Base-by-base conservation (phyloP, 306 rosid genomes). In the Pachyrhizus erosus region DNA sequence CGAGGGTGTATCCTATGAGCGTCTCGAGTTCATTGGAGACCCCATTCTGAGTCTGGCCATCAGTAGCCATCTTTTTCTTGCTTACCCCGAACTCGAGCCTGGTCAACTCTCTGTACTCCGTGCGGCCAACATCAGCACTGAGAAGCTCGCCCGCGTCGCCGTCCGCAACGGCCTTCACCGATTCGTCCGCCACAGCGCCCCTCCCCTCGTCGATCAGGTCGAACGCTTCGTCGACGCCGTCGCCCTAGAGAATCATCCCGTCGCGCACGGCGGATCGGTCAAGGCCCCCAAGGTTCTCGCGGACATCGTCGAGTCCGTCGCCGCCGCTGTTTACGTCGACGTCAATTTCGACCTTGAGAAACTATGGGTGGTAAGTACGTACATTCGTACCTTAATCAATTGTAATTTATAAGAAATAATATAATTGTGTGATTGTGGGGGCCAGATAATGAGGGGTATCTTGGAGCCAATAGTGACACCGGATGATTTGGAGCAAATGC, bases 281-380 rank as follows among this genome's bases (percentile, higher is more conserved):
- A 91, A 90, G 86, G 98, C 97, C 17, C 98, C 97, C 0, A 94
- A 94, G 85, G 81, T 94, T 84, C 98, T 94, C 45, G 97, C 98
- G 0, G 98, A 94, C 72, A 76, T 94, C 70, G 91, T 91, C 0
- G 98, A 94, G 86, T 94, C 98, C 7, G 6, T 94, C 11, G 91
- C 89, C 23, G 98, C 90, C 43, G 97, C 97, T 3, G 46, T 94
- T 7, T 94, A 90, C 37, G 70, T 92, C 2, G 98, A 94, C 11
- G 34, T 89, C 77, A 51, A 62, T 42, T 89, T 86, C 20, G 91
- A 94, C 73, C 88, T 94, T 3, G 76, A 88, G 31, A 75, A 8
- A 37, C 73, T 90, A 4, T 94, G 98, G 98, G 84, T 76, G 97
- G 98, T 92, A 7, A n/a, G n/a, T n/a, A n/a, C n/a, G n/a, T n/a